Evolutionary conservation across 108 stramenopile genomes (phyloP), one percentile per base, ranked within the genome.

Genomic region (Cyclotella kingstonii): DNA sequence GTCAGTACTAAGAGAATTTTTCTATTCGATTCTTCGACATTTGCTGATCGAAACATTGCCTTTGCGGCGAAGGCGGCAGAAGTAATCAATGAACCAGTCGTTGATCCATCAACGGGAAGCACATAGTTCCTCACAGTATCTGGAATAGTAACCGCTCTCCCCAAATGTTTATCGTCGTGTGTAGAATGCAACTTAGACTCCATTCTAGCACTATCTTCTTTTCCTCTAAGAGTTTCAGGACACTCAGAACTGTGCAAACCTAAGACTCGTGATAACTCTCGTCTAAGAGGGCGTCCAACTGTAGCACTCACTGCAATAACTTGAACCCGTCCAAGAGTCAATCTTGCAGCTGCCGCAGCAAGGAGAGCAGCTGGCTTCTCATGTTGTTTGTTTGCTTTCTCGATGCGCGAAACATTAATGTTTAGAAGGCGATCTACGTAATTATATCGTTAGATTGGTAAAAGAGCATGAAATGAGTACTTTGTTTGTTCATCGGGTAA

Each of bases 221-320:
- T 48, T 3, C 70, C 84, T n/a, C 85, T 75, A 36, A 93, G 51
- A 3, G 88, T 84, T 22, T 60, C 54, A 3, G 92, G 92, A 54
- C 84, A 84, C 71, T 93, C 83, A 34, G 86, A 74, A 43, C 86
- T 84, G 19, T 83, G 58, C 38, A 94, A 64, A 25, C 91, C 91
- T 55, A 97, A 58, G 12, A 95, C 86, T 33, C 93, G 82, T 6
- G 87, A 68, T 19, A 97, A 47, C 53, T 95, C 95, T 30, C 97
- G 81, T 59, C 84, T 83, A 27, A 98, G 77, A 6, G 90, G 84
- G 27, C 97, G 72, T 15, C 97, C 97, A 28, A 98, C 93, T 0
- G 97, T 98, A 5, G 97, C 95, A 66, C 93, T 94, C 9, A 89
- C 93, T 8, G 88, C 91, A 21, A 96, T 79, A 23, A 96, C 71